Conservation (phyloP, 352 stramenopile species). For the Blastocystis sp. region DNA sequence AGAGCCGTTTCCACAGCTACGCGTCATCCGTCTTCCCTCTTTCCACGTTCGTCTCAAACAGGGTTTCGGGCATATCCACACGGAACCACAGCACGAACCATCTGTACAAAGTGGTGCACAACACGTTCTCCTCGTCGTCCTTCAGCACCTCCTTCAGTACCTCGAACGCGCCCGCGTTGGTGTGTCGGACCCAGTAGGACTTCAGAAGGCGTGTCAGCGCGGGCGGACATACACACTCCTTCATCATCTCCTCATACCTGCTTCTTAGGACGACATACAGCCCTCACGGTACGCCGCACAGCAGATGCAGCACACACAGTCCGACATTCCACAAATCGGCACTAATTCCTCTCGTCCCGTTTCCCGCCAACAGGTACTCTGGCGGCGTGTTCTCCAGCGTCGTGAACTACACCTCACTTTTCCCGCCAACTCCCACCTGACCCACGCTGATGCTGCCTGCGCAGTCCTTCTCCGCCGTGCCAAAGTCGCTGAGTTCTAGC, state of each 20-base stretch:
- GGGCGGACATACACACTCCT: background rate
- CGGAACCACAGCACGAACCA: constrained; percentile 30
- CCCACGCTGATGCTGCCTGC: constrained; percentile 21
- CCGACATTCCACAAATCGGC: constrained; percentile 24
- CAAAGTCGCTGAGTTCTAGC: constrained; percentile 38
- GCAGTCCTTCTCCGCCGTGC: background rate
- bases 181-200: background rate
- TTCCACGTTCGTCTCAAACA: background rate
- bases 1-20: constrained; percentile 34
- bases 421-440: background rate
- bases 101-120: constrained; percentile 26
- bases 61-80: background rate
- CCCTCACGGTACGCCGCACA: constrained; percentile 3
- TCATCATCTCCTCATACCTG: constrained; percentile 52
- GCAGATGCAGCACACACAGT: background rate
- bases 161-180: background rate
- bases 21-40: background rate
- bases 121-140: constrained; percentile 37
- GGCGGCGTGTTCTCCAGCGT: constrained; percentile 44
- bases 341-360: background rate
- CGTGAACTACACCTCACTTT: background rate
- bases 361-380: background rate
- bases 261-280: background rate
- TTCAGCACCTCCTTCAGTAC: constrained; percentile 5
- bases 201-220: background rate